These are phyloP conservation scores for Saccharum officinarum DNA, from an alignment of 176 grass and related monocot genomes.

Conservation along the genomic window DNA sequence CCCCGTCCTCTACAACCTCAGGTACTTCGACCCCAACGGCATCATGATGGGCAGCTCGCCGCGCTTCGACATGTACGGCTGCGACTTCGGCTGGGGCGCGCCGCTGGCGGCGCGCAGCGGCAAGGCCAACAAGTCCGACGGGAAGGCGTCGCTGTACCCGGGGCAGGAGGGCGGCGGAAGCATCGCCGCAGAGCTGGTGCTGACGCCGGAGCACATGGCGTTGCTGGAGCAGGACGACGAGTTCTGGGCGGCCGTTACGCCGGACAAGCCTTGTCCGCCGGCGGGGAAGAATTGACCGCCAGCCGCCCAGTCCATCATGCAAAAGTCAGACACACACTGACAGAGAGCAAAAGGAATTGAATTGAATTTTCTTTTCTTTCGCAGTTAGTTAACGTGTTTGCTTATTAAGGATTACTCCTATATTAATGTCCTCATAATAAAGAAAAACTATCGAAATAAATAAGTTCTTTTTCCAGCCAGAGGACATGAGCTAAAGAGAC, in stretches of 20 bases:
- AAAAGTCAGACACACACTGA: too few relatives aligned
- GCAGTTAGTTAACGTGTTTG: too few relatives aligned
- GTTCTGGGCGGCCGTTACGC: slow-evolving; percentile 41
- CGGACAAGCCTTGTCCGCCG: too few relatives aligned
- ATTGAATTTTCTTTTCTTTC: too few relatives aligned
- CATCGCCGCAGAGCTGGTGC: slow-evolving; percentile 53
- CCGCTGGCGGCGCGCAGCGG: slow-evolving; percentile 61
- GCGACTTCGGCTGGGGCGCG: slow-evolving; percentile 70
- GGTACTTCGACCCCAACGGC: slow-evolving; percentile 21
- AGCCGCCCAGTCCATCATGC: too few relatives aligned
- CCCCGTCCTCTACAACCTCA: slow-evolving; percentile 20
- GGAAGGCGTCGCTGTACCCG: slow-evolving; percentile 50
- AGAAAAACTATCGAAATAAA: too few relatives aligned
- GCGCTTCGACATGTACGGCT: slow-evolving; percentile 63
- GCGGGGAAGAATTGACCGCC: too few relatives aligned
- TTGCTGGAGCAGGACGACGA: slow-evolving; percentile 56
- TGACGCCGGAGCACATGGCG: slow-evolving; percentile 53
- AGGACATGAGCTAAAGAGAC: too few relatives aligned
- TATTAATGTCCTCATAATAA: too few relatives aligned
- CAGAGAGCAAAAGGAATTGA: too few relatives aligned
- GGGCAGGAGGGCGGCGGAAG: slow-evolving; percentile 45
- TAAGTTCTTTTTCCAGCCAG: too few relatives aligned
- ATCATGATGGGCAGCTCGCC: slow-evolving; percentile 68
- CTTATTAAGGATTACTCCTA: too few relatives aligned
- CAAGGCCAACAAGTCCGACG: slow-evolving; percentile 64